Base-by-base conservation (phyloP, 306 rosid species). In the Amphicarpaea edgeworthii region DNA sequence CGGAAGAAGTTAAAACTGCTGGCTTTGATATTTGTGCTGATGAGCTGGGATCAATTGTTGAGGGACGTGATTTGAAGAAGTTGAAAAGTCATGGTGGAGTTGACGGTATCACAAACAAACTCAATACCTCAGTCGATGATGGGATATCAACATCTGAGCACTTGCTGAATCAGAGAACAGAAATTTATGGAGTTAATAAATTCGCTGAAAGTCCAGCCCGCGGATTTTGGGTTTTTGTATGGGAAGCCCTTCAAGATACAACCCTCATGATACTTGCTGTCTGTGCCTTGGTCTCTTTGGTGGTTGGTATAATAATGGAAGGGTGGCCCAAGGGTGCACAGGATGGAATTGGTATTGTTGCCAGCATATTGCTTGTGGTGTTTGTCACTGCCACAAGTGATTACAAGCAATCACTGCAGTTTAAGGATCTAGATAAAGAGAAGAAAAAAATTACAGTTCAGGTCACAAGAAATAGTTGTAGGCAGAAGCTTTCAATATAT, bases 301-400 rank as follows among this genome's bases (percentile, higher is more conserved):
- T 92, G 73, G 96, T 92, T 78, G 99, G 99, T 55, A 80, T 95
- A 76, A 78, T 80, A 26, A 80, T 86, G 90, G 97, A 95, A 85
- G 99, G 99, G 71, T 95, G 99, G 99, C 99, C 99, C 42, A 90
- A 84, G 87, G 99, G 99, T 81, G 97, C 99, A 38, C 96, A 95
- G 26, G 99, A 95, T 83, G 99, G 99, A 79, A 89, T 95, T 23
- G 99, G 99, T 82, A 95, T 95, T 78, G 99, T 92, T 86, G 99
- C 99, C 0, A 95, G 99, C 80, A 95, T 95, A 84, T 89, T 95
- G 85, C 97, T 95, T 62, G 97, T 95, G 65, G 99, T 95, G 67
- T 85, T 92, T 77, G 99, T 95, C 83, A 95, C 99, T 51, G 99
- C 99, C 53, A 85, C 91, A 3, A 92, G 97, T 66, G 99, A 95